Evolutionary conservation across 176 grass and related monocot species (phyloP).

Genomic region (Cocos nucifera): DNA sequence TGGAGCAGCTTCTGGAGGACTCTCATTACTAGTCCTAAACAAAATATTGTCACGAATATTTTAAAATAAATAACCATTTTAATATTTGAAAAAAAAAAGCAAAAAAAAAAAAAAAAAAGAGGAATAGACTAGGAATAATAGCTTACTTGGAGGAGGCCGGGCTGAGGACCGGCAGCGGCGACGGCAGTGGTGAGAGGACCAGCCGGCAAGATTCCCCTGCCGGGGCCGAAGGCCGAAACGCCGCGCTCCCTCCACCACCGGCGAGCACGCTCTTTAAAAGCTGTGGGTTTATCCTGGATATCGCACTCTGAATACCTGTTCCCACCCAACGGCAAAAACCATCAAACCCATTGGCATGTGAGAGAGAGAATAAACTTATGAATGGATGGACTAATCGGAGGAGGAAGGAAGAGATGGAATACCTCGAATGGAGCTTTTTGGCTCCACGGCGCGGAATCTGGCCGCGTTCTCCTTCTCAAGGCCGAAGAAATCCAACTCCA

Average conservation of each 20-base stretch:
- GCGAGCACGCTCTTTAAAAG: constrained; percentile 42
- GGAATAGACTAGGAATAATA: too few species aligned
- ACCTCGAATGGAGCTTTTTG: constrained; percentile 15
- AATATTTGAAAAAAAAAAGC: too few species aligned
- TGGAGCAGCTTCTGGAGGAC: constrained; percentile 13
- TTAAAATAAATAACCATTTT: not conserved
- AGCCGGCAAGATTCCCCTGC: too few species aligned
- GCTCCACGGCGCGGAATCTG: not conserved
- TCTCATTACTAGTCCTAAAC: not conserved
- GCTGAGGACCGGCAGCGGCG: not conserved
- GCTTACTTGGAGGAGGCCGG: too few species aligned
- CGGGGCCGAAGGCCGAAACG: too few species aligned
- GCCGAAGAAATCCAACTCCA: constrained; percentile 36
- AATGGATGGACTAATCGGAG: not conserved
- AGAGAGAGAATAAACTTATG: not conserved
- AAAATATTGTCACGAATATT: not conserved
- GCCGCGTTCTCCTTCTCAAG: constrained; percentile 27
- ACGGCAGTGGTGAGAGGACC: not conserved
- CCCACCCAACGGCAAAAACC: too few species aligned
- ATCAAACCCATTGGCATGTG: too few species aligned
- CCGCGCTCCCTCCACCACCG: not conserved
- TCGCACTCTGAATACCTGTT: constrained; percentile 26
- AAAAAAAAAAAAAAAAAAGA: too few species aligned
- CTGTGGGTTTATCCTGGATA: constrained; percentile 50
- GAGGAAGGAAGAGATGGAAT: not conserved